Conservation (phyloP, 1,284 basidiomycete genomes). For the Boletus holoroseus region DNA sequence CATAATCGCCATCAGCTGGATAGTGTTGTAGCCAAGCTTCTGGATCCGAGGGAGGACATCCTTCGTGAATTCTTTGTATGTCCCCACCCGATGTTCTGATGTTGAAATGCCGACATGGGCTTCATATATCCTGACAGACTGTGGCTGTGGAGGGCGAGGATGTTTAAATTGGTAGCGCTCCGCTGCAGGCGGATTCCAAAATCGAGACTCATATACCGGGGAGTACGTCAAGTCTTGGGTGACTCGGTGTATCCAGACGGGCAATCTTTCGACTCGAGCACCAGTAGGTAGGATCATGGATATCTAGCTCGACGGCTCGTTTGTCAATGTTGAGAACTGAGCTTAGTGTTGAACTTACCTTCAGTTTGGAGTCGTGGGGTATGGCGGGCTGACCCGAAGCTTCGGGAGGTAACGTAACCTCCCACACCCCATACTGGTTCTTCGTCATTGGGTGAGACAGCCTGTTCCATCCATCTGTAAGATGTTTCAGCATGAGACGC, state of each 20-base stretch:
- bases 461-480: slow-evolving; percentile 84
- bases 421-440: slow-evolving; percentile 91
- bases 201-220: slow-evolving; percentile 92
- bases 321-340: neutral
- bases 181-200: slow-evolving; percentile 87
- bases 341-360: slow-evolving; percentile 44
- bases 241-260: slow-evolving; percentile 91
- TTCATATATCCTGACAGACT: slow-evolving; percentile 86
- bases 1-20: slow-evolving; percentile 97
- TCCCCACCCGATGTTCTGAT: slow-evolving; percentile 80
- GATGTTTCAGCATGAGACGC: slow-evolving; percentile 1
- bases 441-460: slow-evolving; percentile 80
- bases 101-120: slow-evolving; percentile 98
- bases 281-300: slow-evolving; percentile 78
- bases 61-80: slow-evolving; percentile 91
- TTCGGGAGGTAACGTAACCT: slow-evolving; percentile 72
- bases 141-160: slow-evolving; percentile 61
- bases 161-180: slow-evolving; percentile 83
- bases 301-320: slow-evolving; percentile 45
- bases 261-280: slow-evolving; percentile 83
- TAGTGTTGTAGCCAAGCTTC: slow-evolving; percentile 90
- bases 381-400: slow-evolving; percentile 74
- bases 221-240: slow-evolving; percentile 91
- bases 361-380: slow-evolving; percentile 91
- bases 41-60: slow-evolving; percentile 86